These are phyloP conservation scores for Rehmannia glutinosa DNA, from an alignment of 257 asterid species.

Conservation along the genomic window DNA sequence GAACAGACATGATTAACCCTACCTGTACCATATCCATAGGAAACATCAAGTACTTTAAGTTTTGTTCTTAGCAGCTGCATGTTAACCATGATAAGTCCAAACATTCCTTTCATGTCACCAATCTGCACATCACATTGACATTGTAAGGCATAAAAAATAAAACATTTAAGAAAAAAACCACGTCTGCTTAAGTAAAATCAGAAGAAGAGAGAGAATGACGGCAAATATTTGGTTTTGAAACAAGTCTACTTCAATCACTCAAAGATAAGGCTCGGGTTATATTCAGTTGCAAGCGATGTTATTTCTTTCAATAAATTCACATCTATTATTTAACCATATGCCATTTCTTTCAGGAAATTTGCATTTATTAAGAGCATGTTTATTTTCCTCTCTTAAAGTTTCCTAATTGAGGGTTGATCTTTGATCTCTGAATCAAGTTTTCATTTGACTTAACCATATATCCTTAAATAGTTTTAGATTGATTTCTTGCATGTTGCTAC, in stretches of 20 bases:
- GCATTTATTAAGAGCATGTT: not conserved
- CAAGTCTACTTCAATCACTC: too few species aligned
- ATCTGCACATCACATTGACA: slow-evolving; percentile 46
- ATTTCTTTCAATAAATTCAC: not conserved
- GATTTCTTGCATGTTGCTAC: too few species aligned
- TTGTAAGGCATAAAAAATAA: not conserved
- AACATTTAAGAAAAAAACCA: not conserved
- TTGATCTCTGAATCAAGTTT: too few species aligned
- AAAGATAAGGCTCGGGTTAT: too few species aligned
- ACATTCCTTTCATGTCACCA: slow-evolving; percentile 90
- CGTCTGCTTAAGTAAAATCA: not conserved
- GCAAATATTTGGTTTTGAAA: not conserved
- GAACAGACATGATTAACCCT: slow-evolving; percentile 13
- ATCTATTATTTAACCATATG: not conserved
- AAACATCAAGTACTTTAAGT: slow-evolving; percentile 67
- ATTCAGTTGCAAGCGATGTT: too few species aligned
- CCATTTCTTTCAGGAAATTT: not conserved
- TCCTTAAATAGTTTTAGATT: too few species aligned
- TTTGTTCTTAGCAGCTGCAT: slow-evolving; percentile 69
- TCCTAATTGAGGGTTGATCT: not conserved
- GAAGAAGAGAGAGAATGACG: not conserved
- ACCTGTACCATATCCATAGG: slow-evolving; percentile 89
- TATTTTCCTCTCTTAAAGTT: not conserved
- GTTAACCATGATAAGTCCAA: slow-evolving; percentile 67
- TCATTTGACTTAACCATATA: too few species aligned